Percentiles rank a stretch among this genome's conserved stretches.
Evolutionary conservation across 306 rosid genomes (phyloP).

Genomic region (Cicer pinnatifidum): DNA sequence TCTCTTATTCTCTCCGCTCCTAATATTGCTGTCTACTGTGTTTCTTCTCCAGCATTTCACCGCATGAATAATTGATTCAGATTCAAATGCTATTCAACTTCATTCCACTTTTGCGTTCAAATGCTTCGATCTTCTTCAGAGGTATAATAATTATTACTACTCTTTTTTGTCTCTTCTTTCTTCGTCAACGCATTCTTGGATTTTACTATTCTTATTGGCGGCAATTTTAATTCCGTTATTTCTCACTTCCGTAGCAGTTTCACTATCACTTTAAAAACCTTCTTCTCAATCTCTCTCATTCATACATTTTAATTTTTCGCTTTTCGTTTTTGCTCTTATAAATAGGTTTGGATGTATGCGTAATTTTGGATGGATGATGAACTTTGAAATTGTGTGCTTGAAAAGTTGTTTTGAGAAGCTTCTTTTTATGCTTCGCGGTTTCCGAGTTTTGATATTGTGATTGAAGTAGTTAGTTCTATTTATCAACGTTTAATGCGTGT

Average conservation of each 20-base stretch:
- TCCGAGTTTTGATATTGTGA: not conserved
- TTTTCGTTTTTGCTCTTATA: not conserved
- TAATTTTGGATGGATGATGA: slow-evolving; percentile 18
- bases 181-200: slow-evolving; percentile 15
- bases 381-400: slow-evolving; percentile 20
- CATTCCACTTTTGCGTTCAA: slow-evolving; percentile 27
- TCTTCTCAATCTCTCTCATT: slow-evolving; percentile 22
- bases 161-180: not conserved
- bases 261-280: not conserved
- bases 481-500: not conserved
- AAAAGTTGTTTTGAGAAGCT: slow-evolving; percentile 20
- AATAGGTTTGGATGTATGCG: slow-evolving; percentile 13
- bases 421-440: not conserved
- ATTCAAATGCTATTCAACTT: slow-evolving; percentile 56
- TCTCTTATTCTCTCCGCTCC: slow-evolving; percentile 7
- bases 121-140: slow-evolving; percentile 66
- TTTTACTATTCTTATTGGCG: slow-evolving; percentile 32
- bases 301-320: not conserved
- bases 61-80: slow-evolving; percentile 46
- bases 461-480: not conserved
- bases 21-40: slow-evolving; percentile 7
- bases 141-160: slow-evolving; percentile 50
- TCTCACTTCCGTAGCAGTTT: not conserved
- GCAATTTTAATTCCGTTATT: slow-evolving; percentile 46
- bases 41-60: not conserved